phyloP scores from a whole-genome alignment of 2,329 filamentous ascomycete genomes.

The Cladophialophora yegresii region DNA sequence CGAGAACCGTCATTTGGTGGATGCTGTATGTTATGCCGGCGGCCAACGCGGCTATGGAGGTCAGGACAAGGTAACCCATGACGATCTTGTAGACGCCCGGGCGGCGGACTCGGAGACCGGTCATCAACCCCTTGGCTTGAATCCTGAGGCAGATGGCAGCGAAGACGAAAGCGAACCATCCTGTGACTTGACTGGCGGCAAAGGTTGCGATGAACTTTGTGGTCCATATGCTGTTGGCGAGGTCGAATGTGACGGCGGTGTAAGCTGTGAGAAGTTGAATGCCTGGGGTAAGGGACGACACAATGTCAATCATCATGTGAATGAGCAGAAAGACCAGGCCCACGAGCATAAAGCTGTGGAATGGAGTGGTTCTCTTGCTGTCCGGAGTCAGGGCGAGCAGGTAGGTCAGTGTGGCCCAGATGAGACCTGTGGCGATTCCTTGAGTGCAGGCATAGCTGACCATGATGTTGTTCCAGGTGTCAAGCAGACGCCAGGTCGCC shows the following conservation, averaged over 20 bases:
- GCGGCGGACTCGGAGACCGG: constrained; percentile 20
- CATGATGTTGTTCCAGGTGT: constrained; percentile 23
- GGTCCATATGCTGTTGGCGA: constrained; percentile 25
- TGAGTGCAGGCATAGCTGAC: constrained; percentile 19
- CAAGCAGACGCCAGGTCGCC: constrained; percentile 27
- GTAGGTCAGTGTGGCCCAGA: constrained; percentile 32
- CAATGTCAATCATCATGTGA: constrained; percentile 28
- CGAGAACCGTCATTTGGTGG: constrained; percentile 17
- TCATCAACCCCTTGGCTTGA: constrained; percentile 29
- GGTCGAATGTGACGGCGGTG: constrained; percentile 23
- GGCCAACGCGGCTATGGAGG: constrained; percentile 17
- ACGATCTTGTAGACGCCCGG: constrained; percentile 19
- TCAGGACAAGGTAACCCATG: constrained; percentile 20
- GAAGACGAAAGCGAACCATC: constrained; percentile 24
- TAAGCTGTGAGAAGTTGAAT: constrained; percentile 25
- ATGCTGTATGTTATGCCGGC: constrained; percentile 22
- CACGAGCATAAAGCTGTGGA: constrained; percentile 28
- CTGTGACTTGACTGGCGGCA: constrained; percentile 15
- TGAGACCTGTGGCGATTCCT: constrained; percentile 25
- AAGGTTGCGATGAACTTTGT: constrained; percentile 20
- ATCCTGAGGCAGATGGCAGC: constrained; percentile 30
- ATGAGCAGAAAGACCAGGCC: constrained; percentile 26
- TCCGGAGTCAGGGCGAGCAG: constrained; percentile 29
- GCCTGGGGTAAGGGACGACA: constrained; percentile 24
- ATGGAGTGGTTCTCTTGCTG: constrained; percentile 29